Conservation (phyloP, 192 early-diverging fungal genomes). For the Dimargaris cristalligena region DNA sequence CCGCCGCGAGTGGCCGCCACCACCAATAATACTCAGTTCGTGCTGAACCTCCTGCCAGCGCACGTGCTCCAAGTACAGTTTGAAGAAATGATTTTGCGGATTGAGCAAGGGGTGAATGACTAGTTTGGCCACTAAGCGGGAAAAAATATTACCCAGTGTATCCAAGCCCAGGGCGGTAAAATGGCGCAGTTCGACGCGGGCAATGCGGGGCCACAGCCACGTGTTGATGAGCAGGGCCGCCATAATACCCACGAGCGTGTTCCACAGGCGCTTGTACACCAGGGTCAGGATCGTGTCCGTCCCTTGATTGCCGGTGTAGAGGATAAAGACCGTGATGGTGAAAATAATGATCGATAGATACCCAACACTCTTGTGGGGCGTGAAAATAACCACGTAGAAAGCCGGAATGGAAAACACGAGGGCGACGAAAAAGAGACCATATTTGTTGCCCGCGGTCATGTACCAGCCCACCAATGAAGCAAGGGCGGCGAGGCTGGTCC, state of each 20-base stretch:
- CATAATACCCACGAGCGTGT: neutral
- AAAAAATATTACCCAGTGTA: neutral
- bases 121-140: neutral
- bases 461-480: neutral
- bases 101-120: conserved; percentile 3
- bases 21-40: too few relatives aligned
- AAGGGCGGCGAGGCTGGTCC: neutral
- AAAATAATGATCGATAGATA: neutral
- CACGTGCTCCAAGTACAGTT: conserved; percentile 5
- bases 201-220: conserved; percentile 6
- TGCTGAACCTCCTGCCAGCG: neutral
- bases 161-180: neutral
- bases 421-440: neutral
- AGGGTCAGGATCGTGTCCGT: conserved; percentile 7
- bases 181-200: conserved; percentile 2
- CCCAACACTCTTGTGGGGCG: neutral
- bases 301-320: neutral
- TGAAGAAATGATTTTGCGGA: conserved; percentile 8
- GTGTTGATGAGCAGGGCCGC: neutral
- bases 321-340: neutral
- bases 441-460: neutral
- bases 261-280: conserved; percentile 9
- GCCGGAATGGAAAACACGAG: neutral
- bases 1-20: neutral
- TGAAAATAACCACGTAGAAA: conserved; percentile 1